Percentiles rank a stretch among this genome's conserved stretches.
Evolutionary conservation across 768 basidiomycete genomes (phyloP).

Genomic region (Hericium rajendrae): DNA sequence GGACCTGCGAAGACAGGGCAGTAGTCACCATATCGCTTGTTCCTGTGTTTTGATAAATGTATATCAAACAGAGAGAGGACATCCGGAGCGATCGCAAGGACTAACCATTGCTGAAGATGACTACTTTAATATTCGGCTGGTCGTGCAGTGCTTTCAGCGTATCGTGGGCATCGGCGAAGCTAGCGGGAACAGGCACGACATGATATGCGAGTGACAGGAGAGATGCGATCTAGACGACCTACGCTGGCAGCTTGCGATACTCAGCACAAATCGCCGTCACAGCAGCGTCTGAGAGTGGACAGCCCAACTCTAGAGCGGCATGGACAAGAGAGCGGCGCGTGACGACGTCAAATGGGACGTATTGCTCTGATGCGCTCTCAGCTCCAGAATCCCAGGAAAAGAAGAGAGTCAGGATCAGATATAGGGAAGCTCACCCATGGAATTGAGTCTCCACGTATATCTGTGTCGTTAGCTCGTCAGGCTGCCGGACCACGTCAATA

Average conservation of each 20-base stretch:
- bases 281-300: not conserved
- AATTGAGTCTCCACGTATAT: conserved; percentile 23
- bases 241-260: conserved; percentile 17
- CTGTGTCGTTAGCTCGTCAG: conserved; percentile 4
- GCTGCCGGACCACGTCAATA: not conserved
- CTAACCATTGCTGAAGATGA: conserved; percentile 23
- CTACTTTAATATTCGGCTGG: conserved; percentile 7
- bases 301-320: conserved; percentile 14
- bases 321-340: conserved; percentile 18
- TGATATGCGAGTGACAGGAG: not conserved
- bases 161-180: conserved; percentile 17
- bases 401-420: not conserved
- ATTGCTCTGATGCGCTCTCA: conserved; percentile 13
- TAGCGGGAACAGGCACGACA: not conserved
- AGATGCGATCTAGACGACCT: not conserved
- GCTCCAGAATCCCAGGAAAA: conserved; percentile 4
- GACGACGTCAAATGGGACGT: conserved; percentile 20
- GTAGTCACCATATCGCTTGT: conserved; percentile 14
- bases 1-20: conserved; percentile 9
- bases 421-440: conserved; percentile 11
- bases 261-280: conserved; percentile 14
- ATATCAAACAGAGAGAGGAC: too few species aligned
- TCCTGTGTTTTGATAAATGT: not conserved
- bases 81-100: not conserved
- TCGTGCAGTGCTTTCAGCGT: conserved; percentile 12